A percentile compares a stretch with the other conserved stretches of the same genome.
phyloP scores from a whole-genome alignment of 495 filamentous ascomycete species.

The Talaromyces adpressus region DNA sequence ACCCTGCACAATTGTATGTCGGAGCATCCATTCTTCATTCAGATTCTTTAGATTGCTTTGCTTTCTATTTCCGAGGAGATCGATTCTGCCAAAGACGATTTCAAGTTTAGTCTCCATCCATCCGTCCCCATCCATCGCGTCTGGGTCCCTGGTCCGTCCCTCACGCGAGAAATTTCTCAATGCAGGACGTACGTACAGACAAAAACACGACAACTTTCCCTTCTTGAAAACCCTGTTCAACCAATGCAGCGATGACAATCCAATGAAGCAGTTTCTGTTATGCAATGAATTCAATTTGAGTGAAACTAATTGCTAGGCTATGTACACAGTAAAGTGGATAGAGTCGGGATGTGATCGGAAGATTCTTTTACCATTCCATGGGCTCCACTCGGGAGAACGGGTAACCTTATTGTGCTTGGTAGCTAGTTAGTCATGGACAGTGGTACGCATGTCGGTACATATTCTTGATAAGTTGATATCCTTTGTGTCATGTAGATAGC shows the following conservation, averaged over 20 bases:
- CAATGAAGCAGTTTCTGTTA: neutral
- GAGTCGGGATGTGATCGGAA: neutral
- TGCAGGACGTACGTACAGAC: too few species aligned
- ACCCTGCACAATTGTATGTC: neutral
- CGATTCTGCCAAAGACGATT: neutral
- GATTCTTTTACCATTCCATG: neutral
- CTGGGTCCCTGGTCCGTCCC: neutral
- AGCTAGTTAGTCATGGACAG: too few species aligned
- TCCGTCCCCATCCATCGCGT: neutral
- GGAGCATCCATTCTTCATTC: neutral
- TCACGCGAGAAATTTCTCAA: neutral
- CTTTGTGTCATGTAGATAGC: neutral
- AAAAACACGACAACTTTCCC: neutral
- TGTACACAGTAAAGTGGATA: too few species aligned
- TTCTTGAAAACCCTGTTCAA: neutral
- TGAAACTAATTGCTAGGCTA: too few species aligned
- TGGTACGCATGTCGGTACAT: neutral
- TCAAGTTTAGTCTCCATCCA: neutral
- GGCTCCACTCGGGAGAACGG: neutral
- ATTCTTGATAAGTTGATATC: neutral
- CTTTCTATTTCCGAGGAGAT: neutral
- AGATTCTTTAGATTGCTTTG: neutral
- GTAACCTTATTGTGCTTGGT: neutral
- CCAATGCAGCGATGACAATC: conserved; percentile 4
- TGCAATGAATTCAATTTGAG: neutral